Percentiles rank a stretch among this genome's conserved stretches.
Conservation (phyloP, 345 rosid species). For the Cardamine chenopodiifolia region DNA sequence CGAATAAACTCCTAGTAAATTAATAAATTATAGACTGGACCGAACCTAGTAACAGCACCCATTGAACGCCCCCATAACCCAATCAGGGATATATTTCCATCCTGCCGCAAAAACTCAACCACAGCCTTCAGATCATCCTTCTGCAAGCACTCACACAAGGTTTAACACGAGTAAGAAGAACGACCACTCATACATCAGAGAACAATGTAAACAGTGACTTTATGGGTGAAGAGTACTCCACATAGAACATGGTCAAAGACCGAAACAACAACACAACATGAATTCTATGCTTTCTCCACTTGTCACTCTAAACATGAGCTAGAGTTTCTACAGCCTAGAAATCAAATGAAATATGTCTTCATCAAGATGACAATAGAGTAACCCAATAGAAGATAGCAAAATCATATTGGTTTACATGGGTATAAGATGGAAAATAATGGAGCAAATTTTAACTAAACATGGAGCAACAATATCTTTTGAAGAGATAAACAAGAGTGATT, state of each 20-base stretch:
- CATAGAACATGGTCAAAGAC: not conserved
- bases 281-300: not conserved
- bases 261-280: not conserved
- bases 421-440: not conserved
- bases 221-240: not conserved
- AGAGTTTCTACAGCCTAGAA: not conserved
- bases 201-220: not conserved
- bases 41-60: slow-evolving; percentile 94
- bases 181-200: not conserved
- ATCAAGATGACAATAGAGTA: not conserved
- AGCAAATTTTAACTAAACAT: not conserved
- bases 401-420: slow-evolving; percentile 3
- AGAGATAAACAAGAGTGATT: slow-evolving; percentile 17
- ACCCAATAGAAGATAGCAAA: not conserved
- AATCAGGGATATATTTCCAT: slow-evolving; percentile 88
- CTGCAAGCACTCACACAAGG: slow-evolving; percentile 51
- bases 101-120: slow-evolving; percentile 78
- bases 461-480: not conserved
- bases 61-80: slow-evolving; percentile 97
- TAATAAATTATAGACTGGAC: slow-evolving; percentile 19
- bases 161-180: slow-evolving; percentile 14
- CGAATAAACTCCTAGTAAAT: not conserved
- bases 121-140: slow-evolving; percentile 86
- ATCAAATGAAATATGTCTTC: not conserved
- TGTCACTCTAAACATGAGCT: slow-evolving; percentile 20